Conservation (phyloP, 805 yeast species). For the Pichia pseudocactophila region DNA sequence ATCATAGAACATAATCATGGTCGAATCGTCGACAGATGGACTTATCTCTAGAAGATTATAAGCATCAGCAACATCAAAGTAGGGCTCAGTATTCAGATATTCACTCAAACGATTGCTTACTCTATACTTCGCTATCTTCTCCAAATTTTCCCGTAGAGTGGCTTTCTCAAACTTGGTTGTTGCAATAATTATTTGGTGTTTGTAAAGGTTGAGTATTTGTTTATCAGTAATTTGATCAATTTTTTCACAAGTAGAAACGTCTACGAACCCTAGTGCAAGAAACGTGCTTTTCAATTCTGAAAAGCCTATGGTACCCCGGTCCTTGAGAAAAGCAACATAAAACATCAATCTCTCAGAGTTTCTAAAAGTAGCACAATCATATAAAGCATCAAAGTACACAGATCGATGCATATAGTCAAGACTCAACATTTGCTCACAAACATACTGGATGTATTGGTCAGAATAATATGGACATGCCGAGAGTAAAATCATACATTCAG, state of each 20-base stretch:
- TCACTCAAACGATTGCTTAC: conserved; percentile 28
- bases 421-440: conserved; percentile 34
- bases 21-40: conserved; percentile 54
- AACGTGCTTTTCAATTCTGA: conserved; percentile 31
- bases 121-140: conserved; percentile 31
- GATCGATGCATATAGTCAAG: conserved; percentile 40
- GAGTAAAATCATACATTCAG: conserved; percentile 30
- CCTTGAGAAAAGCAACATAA: conserved; percentile 37
- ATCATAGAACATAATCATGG: conserved; percentile 66
- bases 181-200: conserved; percentile 18
- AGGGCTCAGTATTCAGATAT: conserved; percentile 39
- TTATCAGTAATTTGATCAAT: conserved; percentile 19
- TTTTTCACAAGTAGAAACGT: conserved; percentile 16
- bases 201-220: conserved; percentile 22
- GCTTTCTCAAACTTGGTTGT: conserved; percentile 18
- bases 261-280: conserved; percentile 21
- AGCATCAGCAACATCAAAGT: conserved; percentile 38
- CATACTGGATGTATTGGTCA: conserved; percentile 38
- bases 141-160: conserved; percentile 32
- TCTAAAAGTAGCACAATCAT: conserved; percentile 39
- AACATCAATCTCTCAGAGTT: conserved; percentile 31
- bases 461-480: conserved; percentile 42
- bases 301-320: conserved; percentile 45
- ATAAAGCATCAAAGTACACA: conserved; percentile 49
- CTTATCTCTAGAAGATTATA: conserved; percentile 43